phyloP scores from a whole-genome alignment of 768 basidiomycete genomes.

The Boletus subcaerulescens region DNA sequence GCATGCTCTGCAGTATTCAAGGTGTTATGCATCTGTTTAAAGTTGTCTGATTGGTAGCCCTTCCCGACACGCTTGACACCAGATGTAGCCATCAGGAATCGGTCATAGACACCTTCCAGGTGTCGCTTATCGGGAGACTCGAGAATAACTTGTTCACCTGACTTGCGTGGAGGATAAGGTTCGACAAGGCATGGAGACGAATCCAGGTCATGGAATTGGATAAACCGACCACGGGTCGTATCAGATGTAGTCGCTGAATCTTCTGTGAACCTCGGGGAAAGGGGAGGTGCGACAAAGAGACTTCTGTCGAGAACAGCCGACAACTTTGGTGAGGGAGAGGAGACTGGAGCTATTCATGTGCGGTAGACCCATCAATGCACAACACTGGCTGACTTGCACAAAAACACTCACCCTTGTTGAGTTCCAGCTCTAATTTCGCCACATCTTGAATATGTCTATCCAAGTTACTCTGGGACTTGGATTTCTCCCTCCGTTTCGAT shows the following conservation, averaged over 20 bases:
- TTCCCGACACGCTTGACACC: conserved; percentile 78
- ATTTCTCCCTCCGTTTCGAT: conserved; percentile 64
- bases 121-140: conserved; percentile 60
- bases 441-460: conserved; percentile 67
- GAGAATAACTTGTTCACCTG: conserved; percentile 33
- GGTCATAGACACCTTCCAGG: conserved; percentile 75
- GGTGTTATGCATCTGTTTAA: conserved; percentile 40
- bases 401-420: conserved; percentile 52
- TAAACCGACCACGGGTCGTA: conserved; percentile 5
- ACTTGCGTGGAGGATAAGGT: conserved; percentile 55
- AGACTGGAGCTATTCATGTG: conserved; percentile 31
- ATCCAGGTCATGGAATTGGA: conserved; percentile 44
- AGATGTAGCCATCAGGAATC: conserved; percentile 77
- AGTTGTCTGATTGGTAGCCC: conserved; percentile 75
- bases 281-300: conserved; percentile 59
- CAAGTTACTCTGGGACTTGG: conserved; percentile 62
- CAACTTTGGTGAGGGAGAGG: conserved; percentile 47
- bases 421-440: conserved; percentile 59
- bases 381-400: neutral
- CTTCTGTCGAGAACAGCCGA: conserved; percentile 68
- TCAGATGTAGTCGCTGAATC: conserved; percentile 31
- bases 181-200: conserved; percentile 63
- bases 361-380: conserved; percentile 3
- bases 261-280: conserved; percentile 37
- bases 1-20: conserved; percentile 19